Evolutionary conservation across 148 eudicot genomes (phyloP).

Genomic region (Silene uniflora): DNA sequence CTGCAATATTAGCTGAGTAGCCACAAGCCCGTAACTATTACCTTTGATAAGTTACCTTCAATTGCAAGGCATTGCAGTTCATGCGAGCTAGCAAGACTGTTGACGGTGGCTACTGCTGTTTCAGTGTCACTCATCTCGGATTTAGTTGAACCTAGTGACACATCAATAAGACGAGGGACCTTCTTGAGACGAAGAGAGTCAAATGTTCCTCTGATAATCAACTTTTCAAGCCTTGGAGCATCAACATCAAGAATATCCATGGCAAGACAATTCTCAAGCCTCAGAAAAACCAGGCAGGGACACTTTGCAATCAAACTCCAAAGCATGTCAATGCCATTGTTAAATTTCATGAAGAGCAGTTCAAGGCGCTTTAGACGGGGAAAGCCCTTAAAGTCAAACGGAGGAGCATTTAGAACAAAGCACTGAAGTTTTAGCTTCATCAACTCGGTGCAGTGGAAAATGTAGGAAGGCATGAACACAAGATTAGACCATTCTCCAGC

Average conservation of each 20-base stretch:
- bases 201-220: neutral
- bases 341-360: neutral
- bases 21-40: neutral
- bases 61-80: neutral
- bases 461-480: neutral
- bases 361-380: neutral
- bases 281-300: neutral
- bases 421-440: neutral
- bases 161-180: neutral
- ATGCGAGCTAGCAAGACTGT: neutral
- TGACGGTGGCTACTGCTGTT: neutral
- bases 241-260: neutral
- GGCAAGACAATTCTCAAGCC: neutral
- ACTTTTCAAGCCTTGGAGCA: neutral
- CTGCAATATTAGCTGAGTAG: no score
- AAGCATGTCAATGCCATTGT: neutral
- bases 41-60: neutral
- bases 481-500: neutral
- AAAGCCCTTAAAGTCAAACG: slow-evolving; percentile 5
- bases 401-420: slow-evolving; percentile 1
- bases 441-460: slow-evolving; percentile 5
- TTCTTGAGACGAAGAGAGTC: neutral
- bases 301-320: neutral
- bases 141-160: neutral
- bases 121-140: neutral